A percentile compares a stretch with the other conserved stretches of the same genome.
Conservation (phyloP, 805 yeast species). For the Candida ovalis region DNA sequence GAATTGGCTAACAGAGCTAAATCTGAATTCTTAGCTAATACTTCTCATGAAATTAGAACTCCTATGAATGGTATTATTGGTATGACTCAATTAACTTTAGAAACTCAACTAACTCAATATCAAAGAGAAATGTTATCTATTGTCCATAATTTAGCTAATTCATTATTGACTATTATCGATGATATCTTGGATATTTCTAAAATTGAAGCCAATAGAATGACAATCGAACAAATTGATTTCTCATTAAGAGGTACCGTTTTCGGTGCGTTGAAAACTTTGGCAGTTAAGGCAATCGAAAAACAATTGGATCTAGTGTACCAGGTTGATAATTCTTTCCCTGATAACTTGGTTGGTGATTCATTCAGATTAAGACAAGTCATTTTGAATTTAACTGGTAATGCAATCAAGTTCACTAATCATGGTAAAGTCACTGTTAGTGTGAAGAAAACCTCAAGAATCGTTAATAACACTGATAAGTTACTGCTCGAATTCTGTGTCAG, state of each 20-base stretch:
- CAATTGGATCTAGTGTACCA: constrained; percentile 75
- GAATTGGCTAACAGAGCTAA: constrained; percentile 86
- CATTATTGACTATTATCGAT: constrained; percentile 80
- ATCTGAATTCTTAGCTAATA: constrained; percentile 86
- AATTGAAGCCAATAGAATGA: constrained; percentile 92
- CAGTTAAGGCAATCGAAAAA: constrained; percentile 86
- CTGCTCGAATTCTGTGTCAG: constrained; percentile 78
- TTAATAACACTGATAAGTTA: constrained; percentile 43
- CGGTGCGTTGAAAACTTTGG: constrained; percentile 84
- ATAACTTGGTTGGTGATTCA: constrained; percentile 81
- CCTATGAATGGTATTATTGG: constrained; percentile 93
- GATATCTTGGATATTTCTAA: constrained; percentile 89
- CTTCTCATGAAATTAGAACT: constrained; percentile 84
- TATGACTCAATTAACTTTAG: constrained; percentile 86
- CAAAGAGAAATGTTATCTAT: constrained; percentile 90
- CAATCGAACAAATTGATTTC: constrained; percentile 85
- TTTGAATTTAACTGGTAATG: constrained; percentile 82
- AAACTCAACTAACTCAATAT: constrained; percentile 84
- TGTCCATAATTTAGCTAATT: constrained; percentile 84
- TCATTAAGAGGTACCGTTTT: constrained; percentile 83
- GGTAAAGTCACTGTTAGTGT: constrained; percentile 81
- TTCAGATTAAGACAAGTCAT: constrained; percentile 86
- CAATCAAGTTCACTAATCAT: constrained; percentile 78
- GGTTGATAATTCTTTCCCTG: constrained; percentile 85
- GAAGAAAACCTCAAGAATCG: constrained; percentile 42